Conservation (phyloP, 192 early-diverging fungal species). For the Jimgerdemannia flammicorona region DNA sequence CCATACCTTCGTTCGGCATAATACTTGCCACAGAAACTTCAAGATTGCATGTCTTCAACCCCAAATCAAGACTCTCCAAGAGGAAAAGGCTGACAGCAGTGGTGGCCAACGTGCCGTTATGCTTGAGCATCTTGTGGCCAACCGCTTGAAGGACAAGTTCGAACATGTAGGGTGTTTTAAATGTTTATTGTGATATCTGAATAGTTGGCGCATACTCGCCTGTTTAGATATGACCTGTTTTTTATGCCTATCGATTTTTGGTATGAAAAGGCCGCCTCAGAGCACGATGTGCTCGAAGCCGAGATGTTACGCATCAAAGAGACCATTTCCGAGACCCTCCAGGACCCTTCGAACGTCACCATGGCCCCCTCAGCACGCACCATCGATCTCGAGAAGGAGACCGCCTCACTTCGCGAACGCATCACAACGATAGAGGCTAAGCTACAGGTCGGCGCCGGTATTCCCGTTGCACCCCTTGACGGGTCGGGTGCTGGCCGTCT, state of each 20-base stretch:
- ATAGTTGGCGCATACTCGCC: too few species aligned
- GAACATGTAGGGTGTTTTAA: constrained; percentile 12
- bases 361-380: constrained; percentile 22
- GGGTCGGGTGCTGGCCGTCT: constrained; percentile 6
- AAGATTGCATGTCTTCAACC: constrained; percentile 26
- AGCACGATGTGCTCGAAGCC: constrained; percentile 19
- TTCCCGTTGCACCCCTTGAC: constrained; percentile 1
- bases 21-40: constrained; percentile 9
- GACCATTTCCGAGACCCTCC: constrained; percentile 27
- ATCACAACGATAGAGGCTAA: constrained; percentile 14
- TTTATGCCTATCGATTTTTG: background rate
- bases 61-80: constrained; percentile 23
- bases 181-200: too few species aligned
- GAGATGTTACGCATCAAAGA: constrained; percentile 30
- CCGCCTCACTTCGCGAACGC: constrained; percentile 19
- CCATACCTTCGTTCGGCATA: too few species aligned
- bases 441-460: background rate
- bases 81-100: constrained; percentile 3
- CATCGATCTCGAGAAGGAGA: constrained; percentile 18
- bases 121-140: constrained; percentile 18
- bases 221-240: too few species aligned
- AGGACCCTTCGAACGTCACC: constrained; percentile 16
- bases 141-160: constrained; percentile 33
- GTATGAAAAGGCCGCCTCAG: constrained; percentile 14
- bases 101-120: constrained; percentile 14